phyloP scores from a whole-genome alignment of 805 yeast genomes.

The Kodamaea sagamina region DNA sequence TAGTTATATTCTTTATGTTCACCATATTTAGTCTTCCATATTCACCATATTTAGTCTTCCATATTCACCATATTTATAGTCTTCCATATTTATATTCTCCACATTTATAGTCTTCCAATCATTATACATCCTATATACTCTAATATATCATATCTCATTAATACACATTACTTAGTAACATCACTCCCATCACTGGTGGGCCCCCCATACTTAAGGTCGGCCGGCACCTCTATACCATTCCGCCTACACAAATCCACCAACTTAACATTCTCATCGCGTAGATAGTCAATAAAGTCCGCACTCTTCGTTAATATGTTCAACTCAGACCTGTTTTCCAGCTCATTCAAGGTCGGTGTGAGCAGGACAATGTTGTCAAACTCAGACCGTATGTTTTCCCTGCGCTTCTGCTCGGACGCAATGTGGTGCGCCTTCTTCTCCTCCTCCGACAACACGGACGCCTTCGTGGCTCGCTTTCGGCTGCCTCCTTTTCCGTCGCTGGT shows the following conservation, averaged over 20 bases:
- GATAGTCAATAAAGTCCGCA: slow-evolving; percentile 52
- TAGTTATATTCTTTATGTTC: too few relatives aligned
- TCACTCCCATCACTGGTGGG: slow-evolving; percentile 24
- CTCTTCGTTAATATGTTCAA: slow-evolving; percentile 68
- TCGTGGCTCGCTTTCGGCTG: slow-evolving; percentile 22
- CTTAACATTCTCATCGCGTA: slow-evolving; percentile 51
- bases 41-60: too few relatives aligned
- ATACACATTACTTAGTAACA: slow-evolving; percentile 15
- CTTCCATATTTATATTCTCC: too few relatives aligned
- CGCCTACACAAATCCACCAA: slow-evolving; percentile 44
- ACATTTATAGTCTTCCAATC: background rate
- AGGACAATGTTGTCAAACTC: slow-evolving; percentile 77
- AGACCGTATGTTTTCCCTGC: slow-evolving; percentile 81
- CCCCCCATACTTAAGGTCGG: slow-evolving; percentile 33
- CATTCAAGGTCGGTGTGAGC: slow-evolving; percentile 70
- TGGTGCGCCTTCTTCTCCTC: slow-evolving; percentile 59
- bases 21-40: too few relatives aligned
- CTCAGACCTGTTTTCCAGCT: slow-evolving; percentile 79
- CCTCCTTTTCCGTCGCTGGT: slow-evolving; percentile 9
- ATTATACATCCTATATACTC: background rate
- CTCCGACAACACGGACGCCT: slow-evolving; percentile 34
- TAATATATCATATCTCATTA: background rate
- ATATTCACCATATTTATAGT: too few relatives aligned
- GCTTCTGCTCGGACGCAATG: slow-evolving; percentile 81
- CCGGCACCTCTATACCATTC: slow-evolving; percentile 45